phyloP scores from a whole-genome alignment of 176 grass and related monocot species.

The Triticum turgidum region DNA sequence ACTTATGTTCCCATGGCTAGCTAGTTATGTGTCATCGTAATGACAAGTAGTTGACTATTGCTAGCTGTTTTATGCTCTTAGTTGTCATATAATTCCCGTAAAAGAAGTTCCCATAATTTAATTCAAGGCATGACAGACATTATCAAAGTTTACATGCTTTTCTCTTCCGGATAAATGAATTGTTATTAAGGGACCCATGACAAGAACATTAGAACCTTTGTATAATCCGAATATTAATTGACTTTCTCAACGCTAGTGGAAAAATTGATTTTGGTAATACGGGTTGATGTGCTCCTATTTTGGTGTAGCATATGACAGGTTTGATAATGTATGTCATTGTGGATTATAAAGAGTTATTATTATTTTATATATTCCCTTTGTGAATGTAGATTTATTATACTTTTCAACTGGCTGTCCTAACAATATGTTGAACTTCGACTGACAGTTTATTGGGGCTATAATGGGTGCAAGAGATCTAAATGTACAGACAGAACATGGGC shows the following conservation, averaged over 20 bases:
- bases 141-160: not conserved
- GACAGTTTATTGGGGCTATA: conserved; percentile 93
- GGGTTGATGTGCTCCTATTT: not conserved
- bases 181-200: not conserved
- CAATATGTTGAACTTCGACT: conserved; percentile 25
- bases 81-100: not conserved
- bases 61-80: not conserved
- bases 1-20: no score
- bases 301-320: not conserved
- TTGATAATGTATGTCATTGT: not conserved
- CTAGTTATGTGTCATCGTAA: conserved; percentile 7
- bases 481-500: conserved; percentile 88
- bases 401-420: conserved; percentile 32
- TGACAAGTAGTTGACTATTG: not conserved
- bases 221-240: not conserved
- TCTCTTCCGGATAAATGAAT: not conserved
- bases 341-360: not conserved
- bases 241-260: not conserved
- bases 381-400: conserved; percentile 22
- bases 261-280: not conserved
- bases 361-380: conserved; percentile 12
- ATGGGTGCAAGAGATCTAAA: conserved; percentile 93
- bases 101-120: conserved; percentile 1
- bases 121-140: not conserved
- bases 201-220: conserved; percentile 7